phyloP scores from a whole-genome alignment of 768 basidiomycete genomes.

The Mycena belliarum region DNA sequence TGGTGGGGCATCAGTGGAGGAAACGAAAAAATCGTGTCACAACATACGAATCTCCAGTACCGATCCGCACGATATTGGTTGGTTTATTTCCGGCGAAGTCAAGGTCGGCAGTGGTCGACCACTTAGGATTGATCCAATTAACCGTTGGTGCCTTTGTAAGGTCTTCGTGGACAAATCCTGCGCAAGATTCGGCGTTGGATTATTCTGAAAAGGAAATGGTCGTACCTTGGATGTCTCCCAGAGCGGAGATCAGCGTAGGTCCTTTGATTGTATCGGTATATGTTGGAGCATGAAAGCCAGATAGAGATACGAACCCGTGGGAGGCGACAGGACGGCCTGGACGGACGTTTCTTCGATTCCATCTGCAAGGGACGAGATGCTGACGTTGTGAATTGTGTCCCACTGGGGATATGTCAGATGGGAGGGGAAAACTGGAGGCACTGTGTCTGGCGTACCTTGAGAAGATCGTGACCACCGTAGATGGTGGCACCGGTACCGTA shows the following conservation, averaged over 20 bases:
- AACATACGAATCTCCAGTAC: conserved; percentile 38
- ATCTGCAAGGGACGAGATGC: conserved; percentile 59
- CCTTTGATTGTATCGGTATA: conserved; percentile 32
- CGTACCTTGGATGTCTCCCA: conserved; percentile 36
- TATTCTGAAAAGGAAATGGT: too few relatives aligned
- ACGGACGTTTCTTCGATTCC: conserved; percentile 68
- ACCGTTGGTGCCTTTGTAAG: conserved; percentile 34
- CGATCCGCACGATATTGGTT: conserved; percentile 32
- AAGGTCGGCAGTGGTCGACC: conserved; percentile 38
- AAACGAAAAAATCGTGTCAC: not conserved
- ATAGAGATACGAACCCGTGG: conserved; percentile 32
- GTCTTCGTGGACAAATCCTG: conserved; percentile 38
- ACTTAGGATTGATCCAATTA: conserved; percentile 35
- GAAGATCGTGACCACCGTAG: conserved; percentile 50
- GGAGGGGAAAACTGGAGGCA: not conserved
- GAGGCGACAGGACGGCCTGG: conserved; percentile 59
- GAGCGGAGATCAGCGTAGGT: conserved; percentile 53
- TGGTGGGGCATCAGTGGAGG: conserved; percentile 13
- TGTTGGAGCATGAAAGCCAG: not conserved
- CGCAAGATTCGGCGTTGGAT: not conserved
- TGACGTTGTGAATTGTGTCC: conserved; percentile 61
- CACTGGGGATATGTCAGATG: conserved; percentile 35
- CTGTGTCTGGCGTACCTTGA: not conserved
- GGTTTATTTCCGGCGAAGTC: conserved; percentile 46
- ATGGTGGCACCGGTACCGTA: conserved; percentile 71